Evolutionary conservation across 2,329 filamentous ascomycete species (phyloP).

Genomic region (Ilyonectria destructans): DNA sequence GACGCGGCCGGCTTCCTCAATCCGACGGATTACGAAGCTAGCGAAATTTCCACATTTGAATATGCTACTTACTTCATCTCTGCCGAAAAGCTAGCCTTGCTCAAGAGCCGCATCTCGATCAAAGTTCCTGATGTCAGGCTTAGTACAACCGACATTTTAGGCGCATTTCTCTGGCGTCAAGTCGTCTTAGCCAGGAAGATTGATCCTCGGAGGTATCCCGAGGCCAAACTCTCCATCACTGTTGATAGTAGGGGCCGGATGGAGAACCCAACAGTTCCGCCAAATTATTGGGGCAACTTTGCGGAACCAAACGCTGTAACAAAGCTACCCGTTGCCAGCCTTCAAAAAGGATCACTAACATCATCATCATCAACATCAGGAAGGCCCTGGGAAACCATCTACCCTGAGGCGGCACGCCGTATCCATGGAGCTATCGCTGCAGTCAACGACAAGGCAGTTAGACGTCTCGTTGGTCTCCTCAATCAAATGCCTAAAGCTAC

Average conservation of each 20-base stretch:
- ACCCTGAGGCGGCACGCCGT: constrained; percentile 2
- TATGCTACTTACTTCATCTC: constrained; percentile 26
- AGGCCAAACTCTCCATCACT: constrained; percentile 25
- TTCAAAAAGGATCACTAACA: constrained; percentile 2
- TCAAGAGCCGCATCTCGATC: background rate
- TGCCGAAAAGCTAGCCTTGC: background rate
- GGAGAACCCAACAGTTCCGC: constrained; percentile 1
- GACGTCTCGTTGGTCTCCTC: constrained; percentile 28
- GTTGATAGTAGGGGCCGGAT: constrained; percentile 22
- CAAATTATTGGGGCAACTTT: constrained; percentile 29
- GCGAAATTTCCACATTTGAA: constrained; percentile 6
- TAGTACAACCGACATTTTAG: constrained; percentile 16
- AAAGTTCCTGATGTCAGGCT: background rate
- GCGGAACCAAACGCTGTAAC: constrained; percentile 28
- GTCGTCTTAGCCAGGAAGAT: constrained; percentile 16
- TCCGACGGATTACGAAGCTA: constrained; percentile 9
- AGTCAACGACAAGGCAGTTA: constrained; percentile 24
- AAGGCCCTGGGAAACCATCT: background rate
- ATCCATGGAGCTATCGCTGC: constrained; percentile 21
- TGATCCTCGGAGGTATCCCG: constrained; percentile 9
- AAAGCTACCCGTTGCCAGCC: background rate
- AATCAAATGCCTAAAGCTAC: constrained; percentile 32
- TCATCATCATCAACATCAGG: background rate
- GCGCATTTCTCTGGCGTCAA: constrained; percentile 28
- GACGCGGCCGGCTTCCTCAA: constrained; percentile 18